A percentile compares a stretch with the other conserved stretches of the same genome.
Evolutionary conservation across 2,329 filamentous ascomycete genomes (phyloP).

Genomic region (Didymella arachidicola): DNA sequence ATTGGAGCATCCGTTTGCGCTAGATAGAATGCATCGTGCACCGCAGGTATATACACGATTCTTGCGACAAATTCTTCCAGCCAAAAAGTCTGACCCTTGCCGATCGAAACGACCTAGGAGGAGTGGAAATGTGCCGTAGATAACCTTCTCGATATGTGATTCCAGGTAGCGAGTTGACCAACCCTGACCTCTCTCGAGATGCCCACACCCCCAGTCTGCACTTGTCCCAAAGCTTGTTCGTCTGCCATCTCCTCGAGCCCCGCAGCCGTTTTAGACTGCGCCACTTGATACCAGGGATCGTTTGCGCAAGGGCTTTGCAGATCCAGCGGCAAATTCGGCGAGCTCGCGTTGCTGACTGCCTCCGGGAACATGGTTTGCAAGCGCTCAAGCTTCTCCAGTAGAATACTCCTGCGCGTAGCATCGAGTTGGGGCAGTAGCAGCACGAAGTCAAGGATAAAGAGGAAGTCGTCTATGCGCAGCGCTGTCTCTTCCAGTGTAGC

Average conservation of each 20-base stretch:
- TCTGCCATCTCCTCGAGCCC: conserved; percentile 35
- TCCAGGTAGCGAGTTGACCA: conserved; percentile 42
- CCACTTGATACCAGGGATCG: conserved; percentile 47
- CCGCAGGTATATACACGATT: neutral
- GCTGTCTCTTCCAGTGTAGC: conserved; percentile 57
- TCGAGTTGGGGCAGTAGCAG: conserved; percentile 60
- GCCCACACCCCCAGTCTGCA: conserved; percentile 17
- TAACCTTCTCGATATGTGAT: conserved; percentile 44
- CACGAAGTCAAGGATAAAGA: conserved; percentile 61
- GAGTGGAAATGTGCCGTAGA: conserved; percentile 34
- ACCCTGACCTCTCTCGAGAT: conserved; percentile 25
- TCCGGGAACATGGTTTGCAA: conserved; percentile 49
- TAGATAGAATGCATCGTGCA: neutral
- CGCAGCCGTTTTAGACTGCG: conserved; percentile 45
- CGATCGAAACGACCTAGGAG: neutral
- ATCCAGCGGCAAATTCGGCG: conserved; percentile 43
- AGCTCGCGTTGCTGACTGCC: conserved; percentile 43
- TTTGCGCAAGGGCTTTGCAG: conserved; percentile 35
- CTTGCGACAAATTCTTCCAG: neutral
- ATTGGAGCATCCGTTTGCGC: neutral
- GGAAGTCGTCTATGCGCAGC: conserved; percentile 62
- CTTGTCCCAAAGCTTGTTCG: conserved; percentile 15
- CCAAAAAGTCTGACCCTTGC: neutral
- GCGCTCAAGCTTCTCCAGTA: conserved; percentile 53
- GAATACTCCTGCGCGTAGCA: conserved; percentile 55